Conservation (phyloP, 192 early-diverging fungal genomes). For the Diversispora eburnea region DNA sequence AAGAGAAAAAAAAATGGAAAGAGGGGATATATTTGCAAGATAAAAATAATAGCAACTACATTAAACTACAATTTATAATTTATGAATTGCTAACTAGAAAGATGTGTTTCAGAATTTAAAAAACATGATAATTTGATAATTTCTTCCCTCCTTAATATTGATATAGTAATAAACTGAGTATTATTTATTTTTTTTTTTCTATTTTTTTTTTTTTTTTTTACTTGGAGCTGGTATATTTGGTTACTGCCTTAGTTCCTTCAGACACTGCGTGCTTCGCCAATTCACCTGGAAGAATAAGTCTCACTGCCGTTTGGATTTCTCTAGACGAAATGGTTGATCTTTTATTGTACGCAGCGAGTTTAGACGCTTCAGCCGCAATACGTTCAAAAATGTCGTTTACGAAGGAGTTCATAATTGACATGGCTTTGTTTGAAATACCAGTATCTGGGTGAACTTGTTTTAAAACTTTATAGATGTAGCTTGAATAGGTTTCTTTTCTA, state of each 20-base stretch:
- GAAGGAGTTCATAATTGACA: constrained; percentile 94
- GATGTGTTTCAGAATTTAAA: too few species aligned
- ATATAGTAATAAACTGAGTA: too few species aligned
- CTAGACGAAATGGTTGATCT: constrained; percentile 91
- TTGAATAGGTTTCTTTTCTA: constrained; percentile 72
- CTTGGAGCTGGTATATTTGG: constrained; percentile 89
- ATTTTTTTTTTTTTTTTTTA: constrained; percentile 49
- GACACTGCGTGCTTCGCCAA: constrained; percentile 96
- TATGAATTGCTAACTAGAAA: too few species aligned
- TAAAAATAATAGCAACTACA: too few species aligned
- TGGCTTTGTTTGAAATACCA: constrained; percentile 96
- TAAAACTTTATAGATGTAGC: constrained; percentile 94
- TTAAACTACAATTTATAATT: too few species aligned
- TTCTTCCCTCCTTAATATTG: too few species aligned
- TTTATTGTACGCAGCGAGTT: constrained; percentile 93
- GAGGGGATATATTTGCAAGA: too few species aligned
- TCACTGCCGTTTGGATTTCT: constrained; percentile 85
- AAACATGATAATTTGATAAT: too few species aligned
- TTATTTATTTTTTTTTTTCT: constrained; percentile 20
- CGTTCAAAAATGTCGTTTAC: constrained; percentile 98
- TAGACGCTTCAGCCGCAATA: constrained; percentile 79
- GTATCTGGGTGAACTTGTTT: constrained; percentile 96
- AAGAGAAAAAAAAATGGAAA: too few species aligned
- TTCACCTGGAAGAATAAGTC: constrained; percentile 73
- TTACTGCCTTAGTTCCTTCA: constrained; percentile 97